Conservation (phyloP, 345 rosid species). For the Citrus trifoliata region DNA sequence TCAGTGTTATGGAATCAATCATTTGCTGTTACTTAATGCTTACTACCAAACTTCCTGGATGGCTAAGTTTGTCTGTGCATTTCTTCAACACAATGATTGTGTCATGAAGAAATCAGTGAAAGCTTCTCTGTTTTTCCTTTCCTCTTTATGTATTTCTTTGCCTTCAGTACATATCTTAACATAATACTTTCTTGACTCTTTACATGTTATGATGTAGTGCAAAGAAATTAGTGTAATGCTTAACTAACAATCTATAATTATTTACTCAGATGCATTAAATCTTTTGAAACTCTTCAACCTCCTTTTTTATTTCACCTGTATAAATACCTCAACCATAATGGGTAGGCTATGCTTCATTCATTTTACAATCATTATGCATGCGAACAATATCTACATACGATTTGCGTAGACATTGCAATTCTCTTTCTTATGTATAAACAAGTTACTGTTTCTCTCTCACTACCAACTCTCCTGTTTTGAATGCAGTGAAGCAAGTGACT, state of each 20-base stretch:
- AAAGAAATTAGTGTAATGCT: not conserved
- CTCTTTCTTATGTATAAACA: not conserved
- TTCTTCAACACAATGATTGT: not conserved
- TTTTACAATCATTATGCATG: not conserved
- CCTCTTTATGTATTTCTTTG: not conserved
- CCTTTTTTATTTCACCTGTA: not conserved
- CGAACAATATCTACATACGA: not conserved
- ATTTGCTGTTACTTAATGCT: not conserved
- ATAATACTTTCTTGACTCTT: not conserved
- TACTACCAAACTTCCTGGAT: not conserved
- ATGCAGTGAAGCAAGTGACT: constrained; percentile 81
- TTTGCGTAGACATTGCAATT: not conserved
- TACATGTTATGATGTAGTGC: not conserved
- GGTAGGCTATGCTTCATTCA: not conserved
- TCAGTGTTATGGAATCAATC: not conserved
- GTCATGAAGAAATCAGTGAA: not conserved
- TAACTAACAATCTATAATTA: not conserved
- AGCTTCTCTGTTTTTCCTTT: no score
- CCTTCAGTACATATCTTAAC: not conserved
- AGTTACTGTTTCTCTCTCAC: not conserved
- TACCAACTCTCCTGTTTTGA: constrained; percentile 17
- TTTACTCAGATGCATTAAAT: not conserved
- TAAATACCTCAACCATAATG: not conserved
- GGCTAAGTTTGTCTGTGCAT: not conserved
- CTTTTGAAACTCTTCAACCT: not conserved